Base-by-base conservation (phyloP, 768 basidiomycete genomes). In the Russula brevipes region DNA sequence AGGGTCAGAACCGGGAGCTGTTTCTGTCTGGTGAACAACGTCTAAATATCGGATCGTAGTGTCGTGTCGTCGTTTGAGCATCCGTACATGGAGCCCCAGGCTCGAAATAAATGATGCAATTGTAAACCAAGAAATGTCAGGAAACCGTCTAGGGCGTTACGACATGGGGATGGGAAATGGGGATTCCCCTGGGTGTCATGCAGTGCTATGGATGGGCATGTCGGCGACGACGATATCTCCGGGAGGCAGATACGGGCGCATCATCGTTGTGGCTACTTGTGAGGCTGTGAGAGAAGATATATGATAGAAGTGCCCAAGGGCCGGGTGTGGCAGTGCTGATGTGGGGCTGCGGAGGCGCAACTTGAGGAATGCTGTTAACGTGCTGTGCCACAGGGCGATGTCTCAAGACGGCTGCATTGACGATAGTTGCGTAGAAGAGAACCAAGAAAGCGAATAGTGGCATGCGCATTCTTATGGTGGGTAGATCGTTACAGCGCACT, bases 181-280 rank as follows among this genome's bases (percentile, higher is more conserved):
- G 38, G 16, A 46, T 12, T 24, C 6, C 36, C 38, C 52, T 7
- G 30, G 5, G 30, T 30, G 31, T 44, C 41, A 30, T 58, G 47
- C 19, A 16, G 31, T 36, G 24, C n/a, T 57, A 64, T 30, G 59
- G 63, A 47, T 64, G 62, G 14, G 35, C 54, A 11, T 38, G 65
- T 47, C 53, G 60, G 33, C 65, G 61, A 54, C 45, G 54, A 12
- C 38, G 38, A 41, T 58, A 52, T 42, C 65, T 44, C 44, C 61
- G 46, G 10, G 52, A 35, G 42, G 58, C 39, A 36, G 45, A 35
- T 30, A 24, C 44, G 3, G 39, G 39, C 2, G 9, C 30, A 2
- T 54, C 10, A 7, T 11, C 31, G 54, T 16, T n/a, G 12, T 35
- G 42, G 17, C 16, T 14, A 24, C 6, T 42, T 54, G 47, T n/a